Base-by-base conservation (phyloP, 345 rosid genomes). In the Stellera chamaejasme region DNA sequence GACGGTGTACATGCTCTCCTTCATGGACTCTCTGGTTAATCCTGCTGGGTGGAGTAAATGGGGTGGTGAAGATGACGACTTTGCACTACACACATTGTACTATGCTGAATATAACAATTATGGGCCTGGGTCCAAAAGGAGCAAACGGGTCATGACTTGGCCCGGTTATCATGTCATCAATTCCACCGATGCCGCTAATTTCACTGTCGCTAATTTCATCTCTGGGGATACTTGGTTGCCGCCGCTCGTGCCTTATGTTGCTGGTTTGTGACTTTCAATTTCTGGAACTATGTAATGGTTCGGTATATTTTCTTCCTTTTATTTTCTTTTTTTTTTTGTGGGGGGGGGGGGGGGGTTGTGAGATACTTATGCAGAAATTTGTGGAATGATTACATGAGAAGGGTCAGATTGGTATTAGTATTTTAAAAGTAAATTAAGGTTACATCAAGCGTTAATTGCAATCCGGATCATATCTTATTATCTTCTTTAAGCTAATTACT, bases 11-110 rank as follows among this genome's bases (percentile, higher is more conserved):
- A 61, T 81, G 53, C 60, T 73, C 43, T 73, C 66, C 27, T 73
- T 64, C 48, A 67, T 78, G 62, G 80, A 75, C 47, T 53, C 63
- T 11, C 25, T 77, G 60, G 72, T 80, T 50, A 69, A 77, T 36
- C 63, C 69, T 8, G 63, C 68, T 5, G 84, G 88, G 16, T 82
- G 84, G 88, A 45, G 12, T 14, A 77, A 74, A 36, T 82, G 88
- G 84, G 4, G 23, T 0, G 82, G 79, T 8, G 52, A 76, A 7
- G 52, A 27, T n/a, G 84, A 77, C 8, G 52, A 76, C 52, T 79
- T 76, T 26, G 81, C 75, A 3, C 61, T 76, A 26, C 56, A 44
- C 0, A 76, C 77, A n/a, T 50, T 76, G 59, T 70, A 73, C 41
- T 76, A 79, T 52, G 79, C 75, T 1, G 84, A 76, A 70, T 79